Percentiles rank a stretch among this genome's conserved stretches.
Evolutionary conservation across 2,329 filamentous ascomycete species (phyloP).

Genomic region (Dothideomycetes sp.): DNA sequence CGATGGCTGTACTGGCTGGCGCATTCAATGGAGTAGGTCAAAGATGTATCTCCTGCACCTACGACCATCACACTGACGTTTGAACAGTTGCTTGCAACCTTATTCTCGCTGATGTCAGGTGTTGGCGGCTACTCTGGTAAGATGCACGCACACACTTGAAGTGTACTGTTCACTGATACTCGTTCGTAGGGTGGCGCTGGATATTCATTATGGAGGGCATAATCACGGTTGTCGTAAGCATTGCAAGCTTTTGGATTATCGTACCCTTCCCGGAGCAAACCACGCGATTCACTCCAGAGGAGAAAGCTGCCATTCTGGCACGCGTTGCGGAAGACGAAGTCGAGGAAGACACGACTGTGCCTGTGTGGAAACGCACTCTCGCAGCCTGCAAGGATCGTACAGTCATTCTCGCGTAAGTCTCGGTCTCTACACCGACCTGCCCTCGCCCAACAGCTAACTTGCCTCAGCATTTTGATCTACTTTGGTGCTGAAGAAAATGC

Average conservation of each 20-base stretch:
- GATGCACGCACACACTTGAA: no score
- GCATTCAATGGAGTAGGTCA: conserved; percentile 3
- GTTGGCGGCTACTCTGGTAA: conserved; percentile 18
- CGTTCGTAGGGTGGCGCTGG: conserved; percentile 4
- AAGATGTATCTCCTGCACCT: conserved; percentile 25
- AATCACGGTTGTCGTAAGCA: conserved; percentile 16
- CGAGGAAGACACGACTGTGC: not conserved
- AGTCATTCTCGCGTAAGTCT: conserved; percentile 9
- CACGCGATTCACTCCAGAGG: not conserved
- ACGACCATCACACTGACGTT: conserved; percentile 30
- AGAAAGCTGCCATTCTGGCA: not conserved
- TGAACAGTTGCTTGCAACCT: conserved; percentile 29
- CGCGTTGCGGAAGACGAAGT: not conserved
- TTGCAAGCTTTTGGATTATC: conserved; percentile 3
- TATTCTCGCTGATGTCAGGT: conserved; percentile 19
- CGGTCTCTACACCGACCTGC: not conserved
- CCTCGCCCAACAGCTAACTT: not conserved
- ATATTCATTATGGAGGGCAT: conserved; percentile 20
- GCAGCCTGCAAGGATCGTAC: conserved; percentile 4
- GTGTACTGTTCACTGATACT: no score
- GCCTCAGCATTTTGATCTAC: not conserved
- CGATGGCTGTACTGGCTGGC: conserved; percentile 22
- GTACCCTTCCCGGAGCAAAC: not conserved
- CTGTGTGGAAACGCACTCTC: not conserved
- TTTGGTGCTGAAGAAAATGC: conserved; percentile 21